Conservation (phyloP, 2,329 filamentous ascomycete genomes). For the Trichoderma oligosporum region DNA sequence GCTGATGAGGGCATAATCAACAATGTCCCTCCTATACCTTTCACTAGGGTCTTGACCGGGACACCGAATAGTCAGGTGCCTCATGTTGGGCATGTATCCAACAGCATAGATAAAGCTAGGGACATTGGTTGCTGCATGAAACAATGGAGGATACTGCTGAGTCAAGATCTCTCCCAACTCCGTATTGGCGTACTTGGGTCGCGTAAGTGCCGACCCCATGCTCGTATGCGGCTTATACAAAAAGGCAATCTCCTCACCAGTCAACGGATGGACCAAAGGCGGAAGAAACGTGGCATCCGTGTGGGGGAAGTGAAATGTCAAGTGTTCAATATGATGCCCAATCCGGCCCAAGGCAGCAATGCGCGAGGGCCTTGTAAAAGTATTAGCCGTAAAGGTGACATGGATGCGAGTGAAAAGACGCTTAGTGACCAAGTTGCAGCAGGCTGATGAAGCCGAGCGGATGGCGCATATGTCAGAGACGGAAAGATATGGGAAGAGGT, state of each 20-base stretch:
- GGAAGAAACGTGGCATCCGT: slow-evolving; percentile 75
- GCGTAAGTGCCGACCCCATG: slow-evolving; percentile 55
- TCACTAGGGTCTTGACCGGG: slow-evolving; percentile 66
- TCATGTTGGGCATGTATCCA: slow-evolving; percentile 62
- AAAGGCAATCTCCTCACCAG: slow-evolving; percentile 74
- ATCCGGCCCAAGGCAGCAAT: slow-evolving; percentile 73
- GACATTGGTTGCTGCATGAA: slow-evolving; percentile 85
- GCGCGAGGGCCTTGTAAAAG: slow-evolving; percentile 70
- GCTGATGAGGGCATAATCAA: slow-evolving; percentile 87
- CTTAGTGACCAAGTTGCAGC: slow-evolving; percentile 65
- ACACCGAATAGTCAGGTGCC: slow-evolving; percentile 72
- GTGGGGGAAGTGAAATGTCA: slow-evolving; percentile 76
- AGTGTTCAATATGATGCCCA: slow-evolving; percentile 71
- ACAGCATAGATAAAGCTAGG: slow-evolving; percentile 77
- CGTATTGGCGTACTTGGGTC: slow-evolving; percentile 74
- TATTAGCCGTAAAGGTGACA: slow-evolving; percentile 67
- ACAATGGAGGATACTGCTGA: slow-evolving; percentile 82
- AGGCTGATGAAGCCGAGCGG: slow-evolving; percentile 65
- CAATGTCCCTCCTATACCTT: slow-evolving; percentile 69
- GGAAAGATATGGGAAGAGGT: slow-evolving; percentile 47
- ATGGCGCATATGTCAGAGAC: slow-evolving; percentile 55
- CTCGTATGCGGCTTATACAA: slow-evolving; percentile 75
- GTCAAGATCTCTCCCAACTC: slow-evolving; percentile 78
- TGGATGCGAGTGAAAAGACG: slow-evolving; percentile 65
- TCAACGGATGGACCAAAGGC: slow-evolving; percentile 74